Evolutionary conservation across 2,329 filamentous ascomycete species (phyloP).

Genomic region (Knoxdaviesia capensis): DNA sequence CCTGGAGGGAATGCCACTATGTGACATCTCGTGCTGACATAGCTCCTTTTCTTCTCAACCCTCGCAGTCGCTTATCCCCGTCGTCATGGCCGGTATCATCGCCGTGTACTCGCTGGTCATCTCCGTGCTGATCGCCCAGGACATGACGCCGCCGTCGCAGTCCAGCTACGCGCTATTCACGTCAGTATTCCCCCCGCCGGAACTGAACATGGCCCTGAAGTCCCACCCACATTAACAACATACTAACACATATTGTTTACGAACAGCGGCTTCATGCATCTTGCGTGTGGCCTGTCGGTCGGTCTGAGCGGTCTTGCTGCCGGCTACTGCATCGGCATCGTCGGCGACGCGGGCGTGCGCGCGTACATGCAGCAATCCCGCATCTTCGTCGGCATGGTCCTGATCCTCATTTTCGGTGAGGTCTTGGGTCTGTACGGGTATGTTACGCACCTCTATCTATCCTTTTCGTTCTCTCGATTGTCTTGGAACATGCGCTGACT

Average conservation of each 20-base stretch:
- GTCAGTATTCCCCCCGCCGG: slow-evolving; percentile 22
- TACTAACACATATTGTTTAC: background rate
- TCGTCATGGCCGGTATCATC: slow-evolving; percentile 98
- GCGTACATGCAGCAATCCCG: slow-evolving; percentile 92
- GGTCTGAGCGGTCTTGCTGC: slow-evolving; percentile 84
- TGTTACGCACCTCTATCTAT: slow-evolving; percentile 11
- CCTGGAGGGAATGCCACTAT: no score
- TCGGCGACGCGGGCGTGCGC: slow-evolving; percentile 84
- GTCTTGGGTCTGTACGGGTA: slow-evolving; percentile 94
- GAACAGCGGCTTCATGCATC: slow-evolving; percentile 70
- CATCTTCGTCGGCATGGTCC: slow-evolving; percentile 95
- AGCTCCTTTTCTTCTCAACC: background rate
- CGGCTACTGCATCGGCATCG: slow-evolving; percentile 88
- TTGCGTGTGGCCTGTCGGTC: slow-evolving; percentile 76
- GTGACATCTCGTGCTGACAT: no score
- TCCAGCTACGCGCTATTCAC: slow-evolving; percentile 65
- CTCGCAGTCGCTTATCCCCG: slow-evolving; percentile 58
- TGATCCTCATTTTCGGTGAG: slow-evolving; percentile 97
- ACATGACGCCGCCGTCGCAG: slow-evolving; percentile 51
- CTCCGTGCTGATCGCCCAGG: slow-evolving; percentile 83
- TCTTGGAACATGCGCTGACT: no score
- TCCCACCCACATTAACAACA: background rate
- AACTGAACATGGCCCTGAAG: background rate
- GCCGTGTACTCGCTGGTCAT: slow-evolving; percentile 96
- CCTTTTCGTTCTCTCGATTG: no score